Base-by-base conservation (phyloP, 2,329 filamentous ascomycete species). In the Calonectria hongkongensis region DNA sequence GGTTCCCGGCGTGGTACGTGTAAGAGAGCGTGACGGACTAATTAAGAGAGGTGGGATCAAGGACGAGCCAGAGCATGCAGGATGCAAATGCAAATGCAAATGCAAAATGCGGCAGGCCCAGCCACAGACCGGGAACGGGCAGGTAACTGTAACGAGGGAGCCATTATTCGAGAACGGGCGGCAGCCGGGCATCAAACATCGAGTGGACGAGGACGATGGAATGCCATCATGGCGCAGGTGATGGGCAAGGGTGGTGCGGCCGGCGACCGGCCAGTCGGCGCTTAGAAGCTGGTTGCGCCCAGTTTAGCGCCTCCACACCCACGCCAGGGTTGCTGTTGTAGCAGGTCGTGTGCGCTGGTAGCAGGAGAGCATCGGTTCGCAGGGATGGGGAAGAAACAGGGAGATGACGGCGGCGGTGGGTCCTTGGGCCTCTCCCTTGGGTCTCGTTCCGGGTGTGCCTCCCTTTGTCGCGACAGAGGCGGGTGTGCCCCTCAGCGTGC, bases 221-320 rank as follows among this genome's bases (percentile, higher is more conserved):
- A 75, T 77, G 73, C 70, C 75, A 78, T 75, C 77, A 75, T 72
- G 72, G 74, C 72, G 78, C 73, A 77, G 76, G 74, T 83, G 82
- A 84, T 82, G 82, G 82, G 81, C 79, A 78, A 78, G 78, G 78
- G 75, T 78, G 65, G 70, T 58, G 41, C 73, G 76, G 66, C 74
- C 74, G 71, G 69, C 76, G 76, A 73, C 78, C 76, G 73, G 73
- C 82, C 82, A 84, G 82, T 83, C 79, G 82, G 82, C 82, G 82
- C 82, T 78, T 82, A 81, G 80, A 78, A 81, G 76, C 74, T 67
- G 73, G 62, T 65, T 67, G 66, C 77, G 62, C 43, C 66, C 62
- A 56, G 62, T 45, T 54, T 80, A 79, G 79, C 76, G 79, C 79
- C 58, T 75, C 60, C 79, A 73, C 77, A 75, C 78, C 71, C 70